These are phyloP conservation scores for Aspergillus transmontanensis DNA, from an alignment of 2,329 filamentous ascomycete species.

Conservation along the genomic window DNA sequence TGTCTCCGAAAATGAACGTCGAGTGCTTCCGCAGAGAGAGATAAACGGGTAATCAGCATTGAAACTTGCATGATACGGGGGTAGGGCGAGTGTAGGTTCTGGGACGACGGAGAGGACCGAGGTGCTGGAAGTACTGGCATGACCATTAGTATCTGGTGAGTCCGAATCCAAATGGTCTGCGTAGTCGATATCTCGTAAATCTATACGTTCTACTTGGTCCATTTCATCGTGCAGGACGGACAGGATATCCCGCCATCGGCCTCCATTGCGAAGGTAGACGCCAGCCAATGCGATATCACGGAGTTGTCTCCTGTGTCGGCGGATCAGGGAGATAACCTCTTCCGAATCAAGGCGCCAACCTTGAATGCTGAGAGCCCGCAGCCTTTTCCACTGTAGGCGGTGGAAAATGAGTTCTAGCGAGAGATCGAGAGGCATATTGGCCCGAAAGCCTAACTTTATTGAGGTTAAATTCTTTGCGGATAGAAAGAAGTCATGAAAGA, in stretches of 20 bases:
- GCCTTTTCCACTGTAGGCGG: constrained; percentile 60
- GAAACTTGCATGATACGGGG: constrained; percentile 21
- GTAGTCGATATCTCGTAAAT: constrained; percentile 64
- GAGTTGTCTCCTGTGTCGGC: constrained; percentile 58
- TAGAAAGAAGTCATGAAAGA: constrained; percentile 61
- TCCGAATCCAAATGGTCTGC: constrained; percentile 55
- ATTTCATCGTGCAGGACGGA: constrained; percentile 59
- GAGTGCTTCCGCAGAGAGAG: constrained; percentile 8
- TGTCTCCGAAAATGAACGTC: constrained; percentile 10
- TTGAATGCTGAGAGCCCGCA: constrained; percentile 66
- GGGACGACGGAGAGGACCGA: constrained; percentile 19
- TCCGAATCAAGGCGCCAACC: constrained; percentile 63
- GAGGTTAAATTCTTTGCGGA: constrained; percentile 63
- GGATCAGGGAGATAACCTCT: constrained; percentile 62
- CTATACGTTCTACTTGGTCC: constrained; percentile 62
- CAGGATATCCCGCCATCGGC: constrained; percentile 64
- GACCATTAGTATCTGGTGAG: constrained; percentile 19
- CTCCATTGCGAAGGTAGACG: constrained; percentile 62
- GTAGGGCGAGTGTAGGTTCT: constrained; percentile 15
- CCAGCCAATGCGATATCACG: constrained; percentile 62
- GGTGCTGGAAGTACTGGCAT: constrained; percentile 2
- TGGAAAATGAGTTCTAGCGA: constrained; percentile 65
- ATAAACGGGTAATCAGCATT: constrained; percentile 12
- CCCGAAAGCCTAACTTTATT: constrained; percentile 66
- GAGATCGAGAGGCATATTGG: constrained; percentile 58